Evolutionary conservation across 1,284 basidiomycete genomes (phyloP).

Genomic region (Rhodotorula sp.): DNA sequence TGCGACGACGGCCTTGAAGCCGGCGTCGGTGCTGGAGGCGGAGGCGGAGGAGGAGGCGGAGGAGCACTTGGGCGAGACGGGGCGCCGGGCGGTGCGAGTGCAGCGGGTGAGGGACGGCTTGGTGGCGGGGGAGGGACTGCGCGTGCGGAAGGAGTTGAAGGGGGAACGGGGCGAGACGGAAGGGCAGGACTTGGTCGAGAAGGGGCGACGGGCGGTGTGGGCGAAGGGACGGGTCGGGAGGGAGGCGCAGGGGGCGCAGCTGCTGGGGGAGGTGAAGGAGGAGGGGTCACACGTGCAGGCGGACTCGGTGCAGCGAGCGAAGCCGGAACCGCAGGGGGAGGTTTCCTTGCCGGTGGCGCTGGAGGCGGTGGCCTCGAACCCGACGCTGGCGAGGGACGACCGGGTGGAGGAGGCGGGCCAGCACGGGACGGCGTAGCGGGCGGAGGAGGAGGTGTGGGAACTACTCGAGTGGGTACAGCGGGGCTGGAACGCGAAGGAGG

Average conservation of each 20-base stretch:
- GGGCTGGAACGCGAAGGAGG: conserved; percentile 6
- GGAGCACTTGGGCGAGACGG: background rate
- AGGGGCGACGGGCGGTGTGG: background rate
- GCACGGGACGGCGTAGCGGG: background rate
- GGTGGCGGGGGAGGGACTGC: conserved; percentile 3
- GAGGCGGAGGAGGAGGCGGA: background rate
- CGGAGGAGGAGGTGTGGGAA: conserved; percentile 6
- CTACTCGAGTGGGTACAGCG: background rate
- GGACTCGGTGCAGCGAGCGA: background rate
- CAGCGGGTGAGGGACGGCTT: background rate
- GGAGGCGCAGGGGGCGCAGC: background rate
- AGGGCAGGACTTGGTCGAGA: background rate
- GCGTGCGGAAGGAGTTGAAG: background rate
- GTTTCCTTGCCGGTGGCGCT: conserved; percentile 3
- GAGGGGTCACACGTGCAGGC: no score
- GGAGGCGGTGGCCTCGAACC: background rate
- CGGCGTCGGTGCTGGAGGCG: no score
- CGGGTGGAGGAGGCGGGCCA: background rate
- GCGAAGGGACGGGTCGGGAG: background rate
- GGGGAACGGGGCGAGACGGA: background rate
- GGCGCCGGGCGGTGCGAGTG: background rate
- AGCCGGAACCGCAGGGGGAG: conserved; percentile 5
- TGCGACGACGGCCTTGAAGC: no score
- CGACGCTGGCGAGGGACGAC: background rate
- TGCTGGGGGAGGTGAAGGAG: background rate